phyloP scores from a whole-genome alignment of 2,329 filamentous ascomycete species.

The Aspergillus proliferans region DNA sequence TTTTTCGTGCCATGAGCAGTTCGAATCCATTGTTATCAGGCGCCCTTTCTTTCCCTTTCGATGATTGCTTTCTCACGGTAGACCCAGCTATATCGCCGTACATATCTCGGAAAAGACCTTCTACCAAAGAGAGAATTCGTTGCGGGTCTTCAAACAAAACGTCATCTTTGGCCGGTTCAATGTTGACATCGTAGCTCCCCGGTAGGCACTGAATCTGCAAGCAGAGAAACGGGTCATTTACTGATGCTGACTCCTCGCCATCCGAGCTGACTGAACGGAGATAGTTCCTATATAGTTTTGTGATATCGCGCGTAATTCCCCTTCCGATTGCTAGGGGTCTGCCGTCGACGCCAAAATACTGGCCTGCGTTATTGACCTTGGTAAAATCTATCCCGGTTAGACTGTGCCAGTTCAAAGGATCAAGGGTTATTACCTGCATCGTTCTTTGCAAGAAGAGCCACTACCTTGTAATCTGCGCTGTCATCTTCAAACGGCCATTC shows the following conservation, averaged over 20 bases:
- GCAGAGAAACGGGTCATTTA: constrained; percentile 51
- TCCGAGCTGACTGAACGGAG: constrained; percentile 33
- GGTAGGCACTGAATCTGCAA: constrained; percentile 49
- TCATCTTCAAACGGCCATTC: constrained; percentile 22
- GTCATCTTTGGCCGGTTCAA: constrained; percentile 60
- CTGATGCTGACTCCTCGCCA: constrained; percentile 10
- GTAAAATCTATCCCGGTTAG: constrained; percentile 30
- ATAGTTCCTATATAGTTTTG: constrained; percentile 45
- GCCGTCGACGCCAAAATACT: constrained; percentile 53
- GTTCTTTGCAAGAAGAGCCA: constrained; percentile 46
- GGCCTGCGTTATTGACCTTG: constrained; percentile 30
- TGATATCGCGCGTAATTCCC: constrained; percentile 50
- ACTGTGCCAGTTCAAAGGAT: neutral
- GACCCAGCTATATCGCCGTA: constrained; percentile 7
- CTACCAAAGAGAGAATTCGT: constrained; percentile 38
- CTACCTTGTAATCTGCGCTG: constrained; percentile 31
- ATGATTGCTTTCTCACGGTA: neutral
- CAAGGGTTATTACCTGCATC: constrained; percentile 26
- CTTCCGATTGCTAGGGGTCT: constrained; percentile 48
- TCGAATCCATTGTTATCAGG: constrained; percentile 9
- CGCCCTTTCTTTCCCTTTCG: constrained; percentile 2
- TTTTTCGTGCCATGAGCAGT: constrained; percentile 17
- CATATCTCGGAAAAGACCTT: constrained; percentile 27
- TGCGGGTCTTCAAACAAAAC: constrained; percentile 50
- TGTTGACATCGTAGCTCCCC: constrained; percentile 55